Evolutionary conservation across 768 basidiomycete species (phyloP).

Genomic region (Suillus alpinus): DNA sequence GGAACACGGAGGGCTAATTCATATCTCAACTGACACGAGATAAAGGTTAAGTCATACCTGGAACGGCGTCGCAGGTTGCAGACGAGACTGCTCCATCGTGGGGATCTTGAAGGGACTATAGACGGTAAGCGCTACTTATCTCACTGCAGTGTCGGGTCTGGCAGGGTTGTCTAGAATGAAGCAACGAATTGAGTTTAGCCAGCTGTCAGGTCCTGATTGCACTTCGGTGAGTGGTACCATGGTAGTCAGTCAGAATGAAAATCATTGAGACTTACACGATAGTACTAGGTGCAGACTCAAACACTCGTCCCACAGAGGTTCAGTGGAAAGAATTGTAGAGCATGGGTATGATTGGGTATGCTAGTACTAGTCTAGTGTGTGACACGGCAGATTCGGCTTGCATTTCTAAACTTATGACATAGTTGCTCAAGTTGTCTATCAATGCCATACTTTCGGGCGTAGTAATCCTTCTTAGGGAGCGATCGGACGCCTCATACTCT

Average conservation of each 20-base stretch:
- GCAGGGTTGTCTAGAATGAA: neutral
- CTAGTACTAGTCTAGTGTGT: neutral
- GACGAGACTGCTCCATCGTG: conserved; percentile 27
- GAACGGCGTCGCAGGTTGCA: conserved; percentile 21
- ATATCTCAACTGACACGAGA: conserved; percentile 14
- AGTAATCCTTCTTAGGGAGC: neutral
- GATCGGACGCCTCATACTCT: neutral
- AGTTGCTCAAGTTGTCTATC: neutral
- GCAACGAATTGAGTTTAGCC: conserved; percentile 19
- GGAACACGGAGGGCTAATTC: conserved; percentile 3
- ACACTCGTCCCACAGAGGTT: neutral
- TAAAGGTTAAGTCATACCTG: conserved; percentile 23
- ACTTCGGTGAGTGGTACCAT: neutral
- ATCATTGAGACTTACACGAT: neutral
- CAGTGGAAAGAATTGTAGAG: neutral
- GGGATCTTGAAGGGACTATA: conserved; percentile 9
- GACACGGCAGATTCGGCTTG: conserved; percentile 2
- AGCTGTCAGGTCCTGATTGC: conserved; percentile 14
- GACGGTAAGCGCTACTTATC: conserved; percentile 22
- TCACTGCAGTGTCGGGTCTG: conserved; percentile 10
- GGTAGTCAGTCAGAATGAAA: neutral
- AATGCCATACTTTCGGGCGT: neutral
- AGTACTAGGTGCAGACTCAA: neutral
- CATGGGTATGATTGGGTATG: neutral
- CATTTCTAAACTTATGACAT: conserved; percentile 5